phyloP scores from a whole-genome alignment of 768 basidiomycete species.

The Suillus tomentosus region DNA sequence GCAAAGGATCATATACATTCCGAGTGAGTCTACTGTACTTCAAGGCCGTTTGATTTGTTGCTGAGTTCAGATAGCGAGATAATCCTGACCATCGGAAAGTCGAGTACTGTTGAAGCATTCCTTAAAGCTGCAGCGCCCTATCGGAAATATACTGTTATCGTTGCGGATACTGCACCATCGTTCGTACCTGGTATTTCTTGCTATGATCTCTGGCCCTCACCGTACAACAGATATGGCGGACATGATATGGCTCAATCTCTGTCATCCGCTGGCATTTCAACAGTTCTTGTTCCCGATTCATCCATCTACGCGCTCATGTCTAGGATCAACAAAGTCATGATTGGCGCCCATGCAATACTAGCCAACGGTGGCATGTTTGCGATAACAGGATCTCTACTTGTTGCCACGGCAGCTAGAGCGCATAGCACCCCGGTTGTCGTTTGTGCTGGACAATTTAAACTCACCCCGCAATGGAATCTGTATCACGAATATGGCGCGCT shows the following conservation, averaged over 20 bases:
- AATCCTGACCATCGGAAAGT: slow-evolving; percentile 91
- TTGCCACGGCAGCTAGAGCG: slow-evolving; percentile 82
- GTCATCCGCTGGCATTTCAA: slow-evolving; percentile 79
- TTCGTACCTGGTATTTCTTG: slow-evolving; percentile 40
- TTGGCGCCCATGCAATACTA: slow-evolving; percentile 93
- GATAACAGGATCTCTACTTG: slow-evolving; percentile 80
- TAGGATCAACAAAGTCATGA: slow-evolving; percentile 93
- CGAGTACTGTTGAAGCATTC: slow-evolving; percentile 91
- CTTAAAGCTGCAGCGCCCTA: slow-evolving; percentile 88
- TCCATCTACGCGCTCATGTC: slow-evolving; percentile 97
- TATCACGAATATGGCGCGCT: slow-evolving; percentile 85
- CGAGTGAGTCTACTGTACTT: slow-evolving; percentile 63
- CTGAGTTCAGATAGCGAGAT: slow-evolving; percentile 67
- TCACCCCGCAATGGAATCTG: slow-evolving; percentile 89
- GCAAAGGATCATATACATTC: slow-evolving; percentile 97
- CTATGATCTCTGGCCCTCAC: slow-evolving; percentile 13
- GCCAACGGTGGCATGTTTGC: slow-evolving; percentile 97
- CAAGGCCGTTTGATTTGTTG: background rate
- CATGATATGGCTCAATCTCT: slow-evolving; percentile 82
- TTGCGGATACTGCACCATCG: slow-evolving; percentile 94
- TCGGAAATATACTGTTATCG: slow-evolving; percentile 93
- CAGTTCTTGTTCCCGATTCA: slow-evolving; percentile 96
- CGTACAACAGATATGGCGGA: slow-evolving; percentile 68
- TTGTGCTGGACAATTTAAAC: slow-evolving; percentile 94
- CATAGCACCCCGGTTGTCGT: slow-evolving; percentile 93